Percentiles rank a stretch among this genome's conserved stretches.
Evolutionary conservation across 352 stramenopile genomes (phyloP).

Genomic region (Phytophthora pseudosyringae): DNA sequence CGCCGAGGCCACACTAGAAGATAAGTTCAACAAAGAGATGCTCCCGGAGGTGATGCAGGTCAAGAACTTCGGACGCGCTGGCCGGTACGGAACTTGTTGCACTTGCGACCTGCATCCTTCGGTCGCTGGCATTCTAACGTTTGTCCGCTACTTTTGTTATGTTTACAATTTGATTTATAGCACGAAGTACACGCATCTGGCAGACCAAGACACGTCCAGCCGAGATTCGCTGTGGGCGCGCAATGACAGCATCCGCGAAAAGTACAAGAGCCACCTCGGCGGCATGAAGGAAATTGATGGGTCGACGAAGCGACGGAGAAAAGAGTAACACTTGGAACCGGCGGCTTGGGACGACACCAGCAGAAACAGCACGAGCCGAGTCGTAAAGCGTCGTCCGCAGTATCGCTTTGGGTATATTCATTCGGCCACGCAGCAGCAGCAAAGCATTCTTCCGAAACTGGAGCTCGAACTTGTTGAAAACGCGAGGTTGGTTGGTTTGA

Average conservation of each 20-base stretch:
- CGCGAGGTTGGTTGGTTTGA: constrained; percentile 40
- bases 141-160: constrained; percentile 16
- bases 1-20: constrained; percentile 88
- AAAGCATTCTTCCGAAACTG: constrained; percentile 40
- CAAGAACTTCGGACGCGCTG: constrained; percentile 97
- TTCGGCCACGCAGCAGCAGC: constrained; percentile 42
- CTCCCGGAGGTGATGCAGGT: constrained; percentile 97
- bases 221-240: constrained; percentile 82
- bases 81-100: constrained; percentile 68
- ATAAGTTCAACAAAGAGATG: constrained; percentile 94
- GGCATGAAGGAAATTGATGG: constrained; percentile 77
- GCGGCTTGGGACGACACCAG: constrained; percentile 38
- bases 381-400: constrained; percentile 42
- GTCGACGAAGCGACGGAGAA: constrained; percentile 66
- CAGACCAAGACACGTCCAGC: constrained; percentile 96
- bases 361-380: constrained; percentile 50
- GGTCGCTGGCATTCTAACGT: constrained; percentile 15
- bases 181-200: constrained; percentile 98
- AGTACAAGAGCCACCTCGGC: constrained; percentile 76
- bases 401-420: constrained; percentile 53
- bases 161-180: constrained; percentile 42
- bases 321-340: constrained; percentile 56
- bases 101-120: constrained; percentile 10
- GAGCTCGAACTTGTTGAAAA: constrained; percentile 37
- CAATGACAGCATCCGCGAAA: constrained; percentile 84